These are phyloP conservation scores for Podila minutissima DNA, from an alignment of 192 early-diverging fungal genomes.

Conservation along the genomic window DNA sequence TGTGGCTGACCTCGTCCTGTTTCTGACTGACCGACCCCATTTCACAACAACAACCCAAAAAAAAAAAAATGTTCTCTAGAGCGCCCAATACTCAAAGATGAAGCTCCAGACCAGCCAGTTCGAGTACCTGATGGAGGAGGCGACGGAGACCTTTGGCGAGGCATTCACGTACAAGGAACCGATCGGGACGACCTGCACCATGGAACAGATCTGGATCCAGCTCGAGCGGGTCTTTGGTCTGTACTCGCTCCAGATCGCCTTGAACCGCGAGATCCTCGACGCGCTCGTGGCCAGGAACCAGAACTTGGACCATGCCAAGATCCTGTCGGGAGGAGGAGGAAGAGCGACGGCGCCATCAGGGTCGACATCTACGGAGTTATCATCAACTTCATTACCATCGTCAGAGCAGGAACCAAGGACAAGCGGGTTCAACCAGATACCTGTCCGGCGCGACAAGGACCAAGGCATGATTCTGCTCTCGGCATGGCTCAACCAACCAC, in stretches of 20 bases:
- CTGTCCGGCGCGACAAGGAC: constrained; percentile 34
- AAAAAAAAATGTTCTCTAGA: constrained; percentile 19
- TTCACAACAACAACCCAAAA: too few species aligned
- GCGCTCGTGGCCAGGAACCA: constrained; percentile 24
- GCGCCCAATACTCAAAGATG: constrained; percentile 52
- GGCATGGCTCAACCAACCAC: constrained; percentile 56
- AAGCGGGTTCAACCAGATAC: constrained; percentile 6
- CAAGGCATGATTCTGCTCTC: constrained; percentile 55
- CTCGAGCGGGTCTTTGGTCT: constrained; percentile 21
- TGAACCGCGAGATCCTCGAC: constrained; percentile 38
- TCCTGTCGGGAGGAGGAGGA: background rate
- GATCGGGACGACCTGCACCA: constrained; percentile 47
- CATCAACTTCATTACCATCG: background rate
- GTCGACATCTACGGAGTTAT: background rate
- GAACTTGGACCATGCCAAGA: background rate
- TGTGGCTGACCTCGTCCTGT: too few species aligned
- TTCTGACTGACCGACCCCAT: too few species aligned
- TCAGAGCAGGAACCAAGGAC: background rate
- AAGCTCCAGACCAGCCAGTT: constrained; percentile 51
- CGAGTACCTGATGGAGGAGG: constrained; percentile 52
- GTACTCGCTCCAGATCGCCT: constrained; percentile 28
- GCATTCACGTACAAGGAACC: constrained; percentile 42
- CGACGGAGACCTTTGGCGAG: constrained; percentile 49
- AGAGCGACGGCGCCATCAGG: background rate
- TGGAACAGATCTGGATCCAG: constrained; percentile 50